Evolutionary conservation across 1,284 basidiomycete species (phyloP), one percentile per base, ranked within the genome.

Genomic region (Cystobasidium slooffiae): DNA sequence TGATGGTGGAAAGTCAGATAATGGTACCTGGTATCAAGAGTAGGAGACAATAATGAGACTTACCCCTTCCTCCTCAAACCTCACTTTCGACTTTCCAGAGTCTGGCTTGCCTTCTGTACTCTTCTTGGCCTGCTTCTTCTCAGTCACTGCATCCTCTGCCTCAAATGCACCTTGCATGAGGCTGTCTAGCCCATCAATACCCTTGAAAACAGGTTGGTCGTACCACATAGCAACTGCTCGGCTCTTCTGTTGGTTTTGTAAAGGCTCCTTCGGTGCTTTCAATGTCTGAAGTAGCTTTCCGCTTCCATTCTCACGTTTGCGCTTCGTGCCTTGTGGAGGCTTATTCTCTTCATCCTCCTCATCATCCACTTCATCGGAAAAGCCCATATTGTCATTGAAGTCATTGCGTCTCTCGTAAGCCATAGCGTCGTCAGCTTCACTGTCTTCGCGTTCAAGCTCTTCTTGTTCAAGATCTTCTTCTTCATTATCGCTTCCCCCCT

Each of bases 201-300:
- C 91, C 75, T 89, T 87, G 85, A 99, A 99, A 63, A 97, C 84
- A 65, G 91, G 90, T 82, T 98, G 97, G 80, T 93, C 91, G 83
- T 99, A 99, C 97, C 97, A 99, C 22, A 98, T 83, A 76, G 86
- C 85, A 16, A 87, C 86, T 58, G 86, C 85, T 31, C 72, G 68
- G 37, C 65, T 49, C 66, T 80, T 75, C 56, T 63, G 43, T 14
- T 39, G 56, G 9, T 55, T 43, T 51, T 74, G 62, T 41, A 75
- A 16, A 53, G 74, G 58, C 53, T 59, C 55, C 56, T 77, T 69
- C 8, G 74, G 62, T 75, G 74, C 75, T 77, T 80, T 67, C 59
- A 77, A 43, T 46, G 68, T 52, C 52, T 68, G 9, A 43, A 72
- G 24, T 70, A 82, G 81, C 3, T 83, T 81, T 61, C 81, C 81